Percentiles rank a stretch among this genome's conserved stretches.
phyloP scores from a whole-genome alignment of 2,329 filamentous ascomycete genomes.

The Hawksworthiomyces lignivorus region DNA sequence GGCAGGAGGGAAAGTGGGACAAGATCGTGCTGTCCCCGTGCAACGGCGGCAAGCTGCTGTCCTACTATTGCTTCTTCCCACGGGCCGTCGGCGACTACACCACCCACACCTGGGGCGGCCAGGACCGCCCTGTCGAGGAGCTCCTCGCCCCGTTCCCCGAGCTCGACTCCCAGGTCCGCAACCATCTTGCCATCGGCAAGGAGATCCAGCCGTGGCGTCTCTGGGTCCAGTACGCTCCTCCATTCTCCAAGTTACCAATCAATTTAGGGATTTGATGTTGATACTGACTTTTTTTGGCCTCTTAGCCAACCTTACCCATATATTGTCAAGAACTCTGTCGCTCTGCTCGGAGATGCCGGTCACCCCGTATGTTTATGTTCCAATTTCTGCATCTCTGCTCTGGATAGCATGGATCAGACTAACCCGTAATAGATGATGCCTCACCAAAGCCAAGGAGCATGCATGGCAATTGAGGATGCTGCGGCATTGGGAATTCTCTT shows the following conservation, averaged over 20 bases:
- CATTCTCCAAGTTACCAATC: neutral
- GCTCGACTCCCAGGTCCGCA: constrained; percentile 49
- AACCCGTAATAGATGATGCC: constrained; percentile 19
- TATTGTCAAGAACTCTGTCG: constrained; percentile 38
- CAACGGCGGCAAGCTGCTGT: constrained; percentile 45
- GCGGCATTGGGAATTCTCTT: constrained; percentile 57
- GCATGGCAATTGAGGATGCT: constrained; percentile 61
- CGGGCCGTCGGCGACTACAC: constrained; percentile 52
- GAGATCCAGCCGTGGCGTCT: constrained; percentile 60
- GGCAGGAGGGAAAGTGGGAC: constrained; percentile 45
- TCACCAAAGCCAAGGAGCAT: constrained; percentile 60
- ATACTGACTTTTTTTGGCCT: no score
- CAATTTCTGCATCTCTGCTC: constrained; percentile 57
- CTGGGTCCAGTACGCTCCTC: constrained; percentile 23
- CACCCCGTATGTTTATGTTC: constrained; percentile 37
- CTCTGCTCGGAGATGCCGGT: constrained; percentile 57
- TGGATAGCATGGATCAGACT: no score
- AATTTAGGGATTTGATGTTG: no score
- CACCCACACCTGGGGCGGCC: constrained; percentile 42
- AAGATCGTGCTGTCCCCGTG: constrained; percentile 67
- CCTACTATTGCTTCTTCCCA: constrained; percentile 64
- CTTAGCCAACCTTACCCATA: constrained; percentile 46
- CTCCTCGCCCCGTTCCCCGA: constrained; percentile 53
- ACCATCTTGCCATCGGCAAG: constrained; percentile 50
- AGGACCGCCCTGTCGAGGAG: constrained; percentile 37